Evolutionary conservation across 139 green algal species (phyloP).

Genomic region (Chlorella sp.): DNA sequence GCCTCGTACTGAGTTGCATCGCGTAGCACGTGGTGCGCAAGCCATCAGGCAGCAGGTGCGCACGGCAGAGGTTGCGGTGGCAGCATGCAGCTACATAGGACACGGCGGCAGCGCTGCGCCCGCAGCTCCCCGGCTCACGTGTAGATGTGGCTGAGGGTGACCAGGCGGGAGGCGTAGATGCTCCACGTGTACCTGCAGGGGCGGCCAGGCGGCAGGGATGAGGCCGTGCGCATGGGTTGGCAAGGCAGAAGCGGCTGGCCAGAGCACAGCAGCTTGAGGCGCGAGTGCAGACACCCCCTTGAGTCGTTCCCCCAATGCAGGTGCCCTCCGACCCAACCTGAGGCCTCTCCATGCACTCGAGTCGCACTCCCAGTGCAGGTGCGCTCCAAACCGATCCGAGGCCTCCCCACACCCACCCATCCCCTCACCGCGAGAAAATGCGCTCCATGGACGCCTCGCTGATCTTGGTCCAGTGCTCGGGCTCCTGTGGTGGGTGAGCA

Average conservation of each 20-base stretch:
- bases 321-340: no score
- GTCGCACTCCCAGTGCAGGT: no score
- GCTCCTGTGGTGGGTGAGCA: conserved; percentile 1
- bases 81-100: conserved; percentile 32
- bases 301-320: no score
- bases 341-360: no score
- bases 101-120: conserved; percentile 30
- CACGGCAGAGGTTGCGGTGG: no score
- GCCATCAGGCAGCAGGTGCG: no score
- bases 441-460: conserved; percentile 48
- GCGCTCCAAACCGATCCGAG: not conserved
- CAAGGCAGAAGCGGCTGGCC: not conserved
- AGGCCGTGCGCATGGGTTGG: not conserved
- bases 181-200: conserved; percentile 71
- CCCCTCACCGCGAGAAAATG: conserved; percentile 33
- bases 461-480: conserved; percentile 59
- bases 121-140: not conserved
- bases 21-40: no score
- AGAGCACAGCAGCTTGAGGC: no score
- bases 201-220: not conserved
- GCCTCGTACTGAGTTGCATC: no score
- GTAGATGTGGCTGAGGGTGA: conserved; percentile 78
- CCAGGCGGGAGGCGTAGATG: conserved; percentile 79
- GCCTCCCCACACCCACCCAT: not conserved
- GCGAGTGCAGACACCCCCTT: not conserved